phyloP scores from a whole-genome alignment of 1,284 basidiomycete genomes.

The Inonotus hispidus region DNA sequence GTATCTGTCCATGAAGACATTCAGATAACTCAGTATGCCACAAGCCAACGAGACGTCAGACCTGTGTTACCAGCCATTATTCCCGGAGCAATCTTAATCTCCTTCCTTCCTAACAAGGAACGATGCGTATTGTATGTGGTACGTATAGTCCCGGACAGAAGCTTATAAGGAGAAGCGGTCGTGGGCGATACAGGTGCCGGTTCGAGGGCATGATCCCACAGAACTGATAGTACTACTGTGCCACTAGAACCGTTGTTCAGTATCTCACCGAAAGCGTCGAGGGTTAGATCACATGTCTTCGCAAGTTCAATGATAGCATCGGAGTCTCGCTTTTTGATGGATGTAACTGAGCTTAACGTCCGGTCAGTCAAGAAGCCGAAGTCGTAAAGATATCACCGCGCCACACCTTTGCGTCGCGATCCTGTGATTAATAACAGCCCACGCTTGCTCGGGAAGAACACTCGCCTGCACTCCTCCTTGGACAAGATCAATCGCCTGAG shows the following conservation, averaged over 20 bases:
- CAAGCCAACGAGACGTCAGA: conserved; percentile 20
- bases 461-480: conserved; percentile 58
- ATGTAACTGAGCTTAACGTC: conserved; percentile 36
- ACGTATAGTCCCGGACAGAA: conserved; percentile 48
- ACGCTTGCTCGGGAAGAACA: conserved; percentile 51
- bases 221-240: conserved; percentile 36
- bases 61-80: conserved; percentile 47
- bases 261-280: conserved; percentile 38
- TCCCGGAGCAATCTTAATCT: conserved; percentile 40
- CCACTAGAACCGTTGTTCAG: conserved; percentile 29
- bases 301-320: conserved; percentile 39
- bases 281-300: conserved; percentile 38
- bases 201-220: conserved; percentile 42
- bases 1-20: conserved; percentile 32
- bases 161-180: conserved; percentile 38
- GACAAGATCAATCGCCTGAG: conserved; percentile 57
- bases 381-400: conserved; percentile 29
- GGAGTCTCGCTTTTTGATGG: conserved; percentile 38
- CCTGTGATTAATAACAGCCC: conserved; percentile 50
- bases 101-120: conserved; percentile 20
- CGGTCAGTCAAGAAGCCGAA: not conserved
- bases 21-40: not conserved
- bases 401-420: conserved; percentile 41
- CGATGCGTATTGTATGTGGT: conserved; percentile 36
- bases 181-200: conserved; percentile 52